Evolutionary conservation across 225 moss, liverwort and hornwort species (phyloP), one percentile per base, ranked within the genome.

Genomic region (Asterella californica): DNA sequence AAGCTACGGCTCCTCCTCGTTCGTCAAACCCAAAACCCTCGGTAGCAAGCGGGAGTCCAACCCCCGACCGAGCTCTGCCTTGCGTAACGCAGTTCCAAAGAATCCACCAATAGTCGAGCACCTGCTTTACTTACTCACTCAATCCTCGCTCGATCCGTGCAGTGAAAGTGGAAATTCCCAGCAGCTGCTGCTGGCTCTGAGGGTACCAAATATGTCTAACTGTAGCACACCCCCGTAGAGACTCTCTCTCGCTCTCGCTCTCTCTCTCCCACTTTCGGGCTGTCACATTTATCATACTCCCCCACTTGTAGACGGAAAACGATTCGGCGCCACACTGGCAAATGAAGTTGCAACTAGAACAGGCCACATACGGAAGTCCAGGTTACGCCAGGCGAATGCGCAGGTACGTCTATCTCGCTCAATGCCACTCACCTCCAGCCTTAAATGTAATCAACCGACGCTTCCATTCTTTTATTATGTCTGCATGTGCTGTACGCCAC

Each of bases 391-490:
- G 32, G 67, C 30, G 32, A 67, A 2, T 10, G 17, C 15, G 33
- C 34, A 10, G 0, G 67, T 67, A 67, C 67, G 34, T 67, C 67
- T 33, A 18, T 67, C 67, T 36, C 33, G 32, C 36, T 19, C 67
- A 36, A 15, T 67, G n/a, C 61, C 61, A 61, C n/a, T 61, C 61
- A 61, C 61, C 61, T 27, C n/a, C 2, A 25, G 5, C 61, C 0
- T 18, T 27, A 61, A 61, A 61, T 27, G n/a, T 36, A 15, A 36
- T 67, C 33, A 34, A 67, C 36, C 32, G 67, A 67, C 67, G 67
- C 67, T 67, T 67, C 67, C 36, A 67, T 67, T 67, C 67, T 29
- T 67, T 67, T 67, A 67, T 67, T 33, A 67, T 34, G 36, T 34
- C 27, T 34, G 32, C 30, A 29, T 29, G 67, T 67, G 61, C 61